These are phyloP conservation scores for Talaromyces nanjingensis DNA, from an alignment of 495 filamentous ascomycete genomes.

Conservation along the genomic window DNA sequence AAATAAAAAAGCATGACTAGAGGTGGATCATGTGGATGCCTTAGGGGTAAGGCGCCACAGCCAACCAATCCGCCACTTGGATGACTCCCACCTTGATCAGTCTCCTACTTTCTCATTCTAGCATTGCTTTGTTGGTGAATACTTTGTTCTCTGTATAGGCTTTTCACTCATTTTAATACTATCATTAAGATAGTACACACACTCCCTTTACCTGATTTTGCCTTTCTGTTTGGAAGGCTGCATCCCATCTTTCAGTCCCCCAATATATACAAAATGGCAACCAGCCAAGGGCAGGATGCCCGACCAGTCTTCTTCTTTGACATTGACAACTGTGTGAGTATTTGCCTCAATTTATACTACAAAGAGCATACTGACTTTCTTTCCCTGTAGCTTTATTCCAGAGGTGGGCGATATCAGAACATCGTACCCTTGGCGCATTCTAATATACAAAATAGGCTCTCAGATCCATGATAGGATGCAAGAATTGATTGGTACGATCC, in stretches of 20 bases:
- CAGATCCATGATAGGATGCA: conserved; percentile 72
- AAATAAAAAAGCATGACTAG: background rate
- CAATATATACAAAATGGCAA: conserved; percentile 15
- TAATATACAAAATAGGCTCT: conserved; percentile 36
- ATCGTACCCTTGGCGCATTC: background rate
- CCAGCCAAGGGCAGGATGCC: conserved; percentile 22
- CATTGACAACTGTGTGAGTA: conserved; percentile 90
- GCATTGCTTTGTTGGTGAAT: background rate
- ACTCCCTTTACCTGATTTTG: background rate
- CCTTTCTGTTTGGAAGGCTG: background rate
- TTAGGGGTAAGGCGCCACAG: background rate
- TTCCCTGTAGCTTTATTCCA: conserved; percentile 45
- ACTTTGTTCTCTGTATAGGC: background rate
- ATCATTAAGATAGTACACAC: background rate
- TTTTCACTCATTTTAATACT: background rate
- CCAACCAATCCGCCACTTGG: background rate
- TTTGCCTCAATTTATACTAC: background rate
- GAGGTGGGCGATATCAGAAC: conserved; percentile 25
- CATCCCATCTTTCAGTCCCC: background rate
- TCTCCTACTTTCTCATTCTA: background rate
- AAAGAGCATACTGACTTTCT: conserved; percentile 13
- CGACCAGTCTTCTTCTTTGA: conserved; percentile 79
- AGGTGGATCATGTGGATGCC: background rate
- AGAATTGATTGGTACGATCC: conserved; percentile 49
- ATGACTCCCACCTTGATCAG: background rate